Base-by-base conservation (phyloP, 2,329 filamentous ascomycete species). In the Microsporum audouinii region DNA sequence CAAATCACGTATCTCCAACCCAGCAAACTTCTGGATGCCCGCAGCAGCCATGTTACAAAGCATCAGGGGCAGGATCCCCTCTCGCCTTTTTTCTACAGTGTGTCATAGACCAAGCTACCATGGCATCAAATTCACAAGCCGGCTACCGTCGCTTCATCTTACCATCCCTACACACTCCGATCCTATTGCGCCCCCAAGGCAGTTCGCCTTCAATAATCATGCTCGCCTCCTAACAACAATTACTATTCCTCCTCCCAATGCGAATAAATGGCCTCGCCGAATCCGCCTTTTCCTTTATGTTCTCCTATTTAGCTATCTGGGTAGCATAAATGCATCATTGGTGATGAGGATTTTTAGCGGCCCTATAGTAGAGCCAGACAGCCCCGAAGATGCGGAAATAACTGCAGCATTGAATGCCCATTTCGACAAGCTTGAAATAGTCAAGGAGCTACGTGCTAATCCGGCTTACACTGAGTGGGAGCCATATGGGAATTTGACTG, bases 401-500 rank as follows among this genome's bases (percentile, higher is more conserved):
- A 56, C 74, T 39, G 62, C 68, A 43, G 64, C 67, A 31, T 71
- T 78, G 34, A 63, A 69, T 27, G 64, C 65, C 1, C 59, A 67
- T 27, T 70, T 73, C 57, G 72, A 77, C n/a, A 62, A 63, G 6
- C 65, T 75, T 38, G 71, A 72, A 12, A 67, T 76, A 29, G 73
- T 77, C 58, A 67, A 73, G 62, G 62, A 70, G 58, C 62, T 78
- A 55, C 71, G 75, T 38, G 65, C 67, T 3, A 64, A 76, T 62
- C 72, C 74, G 29, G 71, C 74, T 51, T 78, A 70, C 59, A 68
- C 71, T 61, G 75, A 77, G 63, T 69, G 68, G 51, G 70, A 71
- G 41, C 73, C 72, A 31, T 76, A 76, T 62, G 68, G 69, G 23
- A 71, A 70, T 58, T 70, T 72, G 58, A 65, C 69, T n/a, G 69